Base-by-base conservation (phyloP, 768 basidiomycete genomes). In the Boletus rubroflammeus region DNA sequence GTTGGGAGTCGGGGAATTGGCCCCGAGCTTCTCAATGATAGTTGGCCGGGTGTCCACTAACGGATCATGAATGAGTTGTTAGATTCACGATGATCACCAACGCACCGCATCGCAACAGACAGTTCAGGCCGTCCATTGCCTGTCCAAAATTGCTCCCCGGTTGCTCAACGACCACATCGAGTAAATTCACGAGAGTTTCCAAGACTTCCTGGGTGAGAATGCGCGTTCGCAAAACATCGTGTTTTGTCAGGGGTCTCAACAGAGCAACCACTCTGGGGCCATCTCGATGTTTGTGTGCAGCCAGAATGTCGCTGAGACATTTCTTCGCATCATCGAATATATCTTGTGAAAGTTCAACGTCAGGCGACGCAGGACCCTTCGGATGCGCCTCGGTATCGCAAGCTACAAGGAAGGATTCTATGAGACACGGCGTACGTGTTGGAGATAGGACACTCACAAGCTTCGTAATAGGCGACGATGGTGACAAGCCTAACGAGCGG, bases 61-160 rank as follows among this genome's bases (percentile, higher is more conserved):
- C 13, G 15, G 5, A 23, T 15, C 3, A 29, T 52, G 1, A 60
- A 28, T n/a, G 5, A 23, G 8, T 36, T 2, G 10, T 15, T 0
- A 29, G 9, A 39, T 38, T 19, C 32, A 29, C 0, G 25, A 32
- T 14, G 2, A 38, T 10, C 28, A 36, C 2, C 8, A 34, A 55
- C 62, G 34, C 6, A 66, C 65, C 50, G 13, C 57, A 64, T 15
- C 54, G 45, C 54, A 62, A 21, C 19, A 67, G 23, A 25, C 55
- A 59, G 13, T 17, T 54, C 41, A 66, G 32, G n/a, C 62, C 56
- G 3, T 67, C 58, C 65, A 66, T 66, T 19, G 53, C 65, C 32
- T 58, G 62, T 26, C 47, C 44, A 26, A 67, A 62, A 32, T 56
- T 57, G 4, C 40, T 45, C 13, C 19, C 51, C 0, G 31, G 31